phyloP scores from a whole-genome alignment of 2,329 filamentous ascomycete species.

The Blastomyces emzantsi region DNA sequence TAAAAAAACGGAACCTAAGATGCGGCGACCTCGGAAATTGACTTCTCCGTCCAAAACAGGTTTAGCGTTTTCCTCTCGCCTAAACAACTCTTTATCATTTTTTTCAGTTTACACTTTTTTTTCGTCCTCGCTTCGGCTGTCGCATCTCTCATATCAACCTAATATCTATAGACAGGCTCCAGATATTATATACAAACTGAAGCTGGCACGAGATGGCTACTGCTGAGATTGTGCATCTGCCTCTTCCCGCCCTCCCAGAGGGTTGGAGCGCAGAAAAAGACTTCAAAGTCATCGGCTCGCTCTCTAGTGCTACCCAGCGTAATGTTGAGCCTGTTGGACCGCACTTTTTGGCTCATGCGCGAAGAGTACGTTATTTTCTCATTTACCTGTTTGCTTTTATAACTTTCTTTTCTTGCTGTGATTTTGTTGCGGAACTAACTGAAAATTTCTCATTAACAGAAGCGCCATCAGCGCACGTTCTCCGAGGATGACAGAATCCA shows the following conservation, averaged over 20 bases:
- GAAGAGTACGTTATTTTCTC: slow-evolving; percentile 53
- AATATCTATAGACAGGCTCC: neutral
- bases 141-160: neutral
- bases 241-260: slow-evolving; percentile 63
- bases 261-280: slow-evolving; percentile 80
- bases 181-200: neutral
- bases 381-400: neutral
- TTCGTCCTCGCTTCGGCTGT: slow-evolving; percentile 6
- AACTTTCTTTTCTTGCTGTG: neutral
- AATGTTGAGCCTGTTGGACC: slow-evolving; percentile 94
- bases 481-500: slow-evolving; percentile 97
- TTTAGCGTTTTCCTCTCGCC: slow-evolving; percentile 7
- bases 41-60: slow-evolving; percentile 8
- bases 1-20: neutral
- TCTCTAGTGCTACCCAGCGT: slow-evolving; percentile 70
- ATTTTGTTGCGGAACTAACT: neutral
- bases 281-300: slow-evolving; percentile 72
- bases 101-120: slow-evolving; percentile 5
- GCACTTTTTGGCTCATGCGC: slow-evolving; percentile 95
- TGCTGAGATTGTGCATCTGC: slow-evolving; percentile 35
- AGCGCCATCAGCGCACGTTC: slow-evolving; percentile 92
- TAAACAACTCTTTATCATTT: slow-evolving; percentile 23
- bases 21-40: slow-evolving; percentile 2
- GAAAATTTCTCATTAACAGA: slow-evolving; percentile 34
- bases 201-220: slow-evolving; percentile 50